Evolutionary conservation across 768 basidiomycete species (phyloP), one percentile per base, ranked within the genome.

Genomic region (Mycena vitilis): DNA sequence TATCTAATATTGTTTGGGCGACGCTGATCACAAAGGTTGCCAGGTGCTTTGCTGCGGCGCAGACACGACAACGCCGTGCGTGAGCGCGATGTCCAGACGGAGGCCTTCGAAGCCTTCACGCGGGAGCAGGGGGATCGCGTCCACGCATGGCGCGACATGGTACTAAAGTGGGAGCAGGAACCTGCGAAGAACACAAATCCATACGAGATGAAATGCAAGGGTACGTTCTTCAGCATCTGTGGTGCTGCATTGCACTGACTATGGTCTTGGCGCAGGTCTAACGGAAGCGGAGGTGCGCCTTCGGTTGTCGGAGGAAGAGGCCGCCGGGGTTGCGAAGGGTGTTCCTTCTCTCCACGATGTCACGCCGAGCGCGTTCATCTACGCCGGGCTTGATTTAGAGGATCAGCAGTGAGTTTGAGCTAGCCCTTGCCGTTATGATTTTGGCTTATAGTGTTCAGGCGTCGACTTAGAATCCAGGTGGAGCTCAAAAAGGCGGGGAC

Each of bases 361-460:
- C 13, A 66, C 66, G 0, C 70, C 73, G 1, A 63, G 56, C 10
- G 38, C 57, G 1, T 76, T 77, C 42, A 30, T 77, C 0, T 7
- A 23, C 16, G 55, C 55, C 11, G 55, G 55, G 2, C 40, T 57
- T 7, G 38, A 42, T 2, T 15, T 77, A 1, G 73, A 76, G 53
- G 73, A 76, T 5, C 58, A 72, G 25, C 76, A 77, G 76, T 77
- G 48, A 20, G 76, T 53, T 3, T 72, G 12, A 5, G 11, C 12
- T 8, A 7, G 13, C 10, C 16, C 40, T 49, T 36, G 7, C 8
- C 12, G 23, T 11, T 2, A 30, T 10, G 22, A 20, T 9, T 38
- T 4, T 16, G 12, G 20, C 22, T 5, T 7, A 34, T 11, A 1
- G 6, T 25, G 22, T 6, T 20, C 18, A 57, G 59, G 22, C 36